A percentile compares a stretch with the other conserved stretches of the same genome.
phyloP scores from a whole-genome alignment of 768 basidiomycete genomes.

The Rhizopogon roseolus region DNA sequence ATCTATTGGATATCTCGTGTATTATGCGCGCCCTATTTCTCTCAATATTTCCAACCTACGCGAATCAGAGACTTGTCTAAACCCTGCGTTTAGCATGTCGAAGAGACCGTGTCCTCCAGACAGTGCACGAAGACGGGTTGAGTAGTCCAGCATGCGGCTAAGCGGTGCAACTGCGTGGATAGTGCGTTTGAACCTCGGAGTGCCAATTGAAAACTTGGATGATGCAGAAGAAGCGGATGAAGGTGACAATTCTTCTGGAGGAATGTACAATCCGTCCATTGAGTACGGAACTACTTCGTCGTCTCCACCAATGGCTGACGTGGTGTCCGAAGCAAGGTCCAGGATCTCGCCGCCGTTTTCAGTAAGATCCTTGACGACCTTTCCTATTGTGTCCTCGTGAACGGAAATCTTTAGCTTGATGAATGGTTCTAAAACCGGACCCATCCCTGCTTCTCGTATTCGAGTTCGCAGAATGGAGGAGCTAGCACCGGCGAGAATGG shows the following conservation, averaged over 20 bases:
- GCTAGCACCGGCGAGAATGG: constrained; percentile 60
- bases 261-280: constrained; percentile 68
- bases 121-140: constrained; percentile 69
- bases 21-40: constrained; percentile 71
- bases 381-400: constrained; percentile 63
- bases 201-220: constrained; percentile 21
- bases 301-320: constrained; percentile 27
- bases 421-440: constrained; percentile 77
- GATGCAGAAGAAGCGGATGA: constrained; percentile 38
- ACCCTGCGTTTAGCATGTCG: constrained; percentile 77
- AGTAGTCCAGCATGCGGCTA: constrained; percentile 79
- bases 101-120: constrained; percentile 81
- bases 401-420: constrained; percentile 65
- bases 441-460: constrained; percentile 59
- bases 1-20: constrained; percentile 6
- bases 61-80: constrained; percentile 56
- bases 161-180: constrained; percentile 71
- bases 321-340: constrained; percentile 52
- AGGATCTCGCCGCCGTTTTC: constrained; percentile 78
- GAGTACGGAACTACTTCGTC: constrained; percentile 41
- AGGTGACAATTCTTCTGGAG: constrained; percentile 73
- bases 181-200: constrained; percentile 52
- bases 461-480: constrained; percentile 59
- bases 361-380: constrained; percentile 78
- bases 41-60: constrained; percentile 68